phyloP scores from a whole-genome alignment of 495 filamentous ascomycete species.

The Penicillium lividum region DNA sequence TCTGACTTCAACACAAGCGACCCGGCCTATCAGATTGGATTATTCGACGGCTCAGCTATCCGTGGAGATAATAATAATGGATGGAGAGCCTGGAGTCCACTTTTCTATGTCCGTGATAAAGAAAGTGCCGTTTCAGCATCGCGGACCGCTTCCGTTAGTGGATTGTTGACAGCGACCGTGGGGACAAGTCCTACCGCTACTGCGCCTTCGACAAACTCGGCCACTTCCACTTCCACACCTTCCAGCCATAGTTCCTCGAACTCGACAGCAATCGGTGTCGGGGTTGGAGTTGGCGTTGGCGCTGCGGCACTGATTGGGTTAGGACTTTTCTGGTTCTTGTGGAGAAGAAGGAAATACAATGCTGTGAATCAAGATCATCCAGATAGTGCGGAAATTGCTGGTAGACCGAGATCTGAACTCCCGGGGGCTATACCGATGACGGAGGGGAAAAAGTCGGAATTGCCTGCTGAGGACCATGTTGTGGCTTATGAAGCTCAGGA shows the following conservation, averaged over 20 bases:
- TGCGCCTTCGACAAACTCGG: neutral
- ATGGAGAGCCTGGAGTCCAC: constrained; percentile 7
- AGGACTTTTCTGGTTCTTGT: neutral
- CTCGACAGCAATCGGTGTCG: constrained; percentile 1
- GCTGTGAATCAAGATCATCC: neutral
- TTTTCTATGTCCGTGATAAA: constrained; percentile 10
- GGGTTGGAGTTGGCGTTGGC: constrained; percentile 7
- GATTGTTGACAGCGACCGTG: constrained; percentile 5
- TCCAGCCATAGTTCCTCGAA: constrained; percentile 1
- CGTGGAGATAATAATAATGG: constrained; percentile 6
- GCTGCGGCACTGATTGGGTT: neutral
- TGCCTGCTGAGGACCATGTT: neutral
- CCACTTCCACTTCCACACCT: neutral
- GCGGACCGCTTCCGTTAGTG: neutral
- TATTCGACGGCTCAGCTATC: constrained; percentile 5
- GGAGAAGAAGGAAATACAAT: neutral
- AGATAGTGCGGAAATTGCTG: neutral
- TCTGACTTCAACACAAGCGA: constrained; percentile 10
- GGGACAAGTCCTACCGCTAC: neutral
- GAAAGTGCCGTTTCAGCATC: neutral
- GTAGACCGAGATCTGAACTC: neutral
- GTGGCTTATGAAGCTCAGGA: neutral
- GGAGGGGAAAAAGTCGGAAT: neutral
- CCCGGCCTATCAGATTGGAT: constrained; percentile 6
- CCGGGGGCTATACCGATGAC: neutral